Conservation (phyloP, 176 grass and related monocot species). For the Oryza glaberrima region DNA sequence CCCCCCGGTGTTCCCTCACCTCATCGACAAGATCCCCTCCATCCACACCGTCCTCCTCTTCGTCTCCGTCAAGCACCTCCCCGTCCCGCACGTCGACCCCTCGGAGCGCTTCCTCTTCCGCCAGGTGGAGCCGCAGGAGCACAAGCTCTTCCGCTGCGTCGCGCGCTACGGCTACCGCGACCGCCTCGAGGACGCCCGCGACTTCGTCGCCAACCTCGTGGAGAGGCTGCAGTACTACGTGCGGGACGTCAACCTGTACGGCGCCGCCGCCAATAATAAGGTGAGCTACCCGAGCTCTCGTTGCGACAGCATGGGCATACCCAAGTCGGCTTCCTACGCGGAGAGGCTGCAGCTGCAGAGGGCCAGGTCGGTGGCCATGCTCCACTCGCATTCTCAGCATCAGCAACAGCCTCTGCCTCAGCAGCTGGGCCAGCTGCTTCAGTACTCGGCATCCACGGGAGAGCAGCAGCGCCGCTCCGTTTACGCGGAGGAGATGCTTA, state of each 20-base stretch:
- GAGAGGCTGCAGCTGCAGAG: constrained; percentile 32
- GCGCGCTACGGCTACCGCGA: constrained; percentile 81
- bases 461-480: background rate
- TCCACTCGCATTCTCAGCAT: no score
- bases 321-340: constrained; percentile 34
- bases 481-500: constrained; percentile 52
- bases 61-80: constrained; percentile 78
- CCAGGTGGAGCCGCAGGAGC: constrained; percentile 20
- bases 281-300: constrained; percentile 64
- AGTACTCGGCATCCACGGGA: constrained; percentile 27
- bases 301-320: constrained; percentile 42
- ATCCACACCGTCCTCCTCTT: constrained; percentile 68
- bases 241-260: constrained; percentile 60
- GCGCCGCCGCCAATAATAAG: background rate
- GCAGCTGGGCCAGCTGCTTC: background rate
- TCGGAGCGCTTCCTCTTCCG: constrained; percentile 72
- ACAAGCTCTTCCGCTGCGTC: constrained; percentile 65
- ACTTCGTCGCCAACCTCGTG: constrained; percentile 47
- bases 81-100: constrained; percentile 56
- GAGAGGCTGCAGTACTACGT: constrained; percentile 64
- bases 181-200: constrained; percentile 52
- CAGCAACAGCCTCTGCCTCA: no score
- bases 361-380: constrained; percentile 9
- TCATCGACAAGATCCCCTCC: constrained; percentile 64
- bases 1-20: constrained; percentile 74